Evolutionary conservation across 306 rosid species (phyloP).

Genomic region (Neltuma alba): DNA sequence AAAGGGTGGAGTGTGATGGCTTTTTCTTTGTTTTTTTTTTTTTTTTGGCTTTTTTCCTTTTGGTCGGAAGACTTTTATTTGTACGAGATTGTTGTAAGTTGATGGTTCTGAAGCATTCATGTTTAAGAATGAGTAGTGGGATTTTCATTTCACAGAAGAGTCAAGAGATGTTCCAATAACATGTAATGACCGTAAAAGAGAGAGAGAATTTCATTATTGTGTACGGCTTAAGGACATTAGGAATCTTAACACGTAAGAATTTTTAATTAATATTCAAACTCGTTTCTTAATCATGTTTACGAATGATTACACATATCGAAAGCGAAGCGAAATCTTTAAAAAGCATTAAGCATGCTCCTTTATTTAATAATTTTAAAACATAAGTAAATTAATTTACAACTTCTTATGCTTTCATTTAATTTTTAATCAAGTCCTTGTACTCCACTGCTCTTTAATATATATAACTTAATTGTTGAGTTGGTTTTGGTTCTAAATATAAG

Average conservation of each 20-base stretch:
- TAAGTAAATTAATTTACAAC: too few species aligned
- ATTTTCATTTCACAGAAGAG: neutral
- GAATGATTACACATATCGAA: neutral
- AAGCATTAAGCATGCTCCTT: neutral
- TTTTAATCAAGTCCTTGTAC: too few species aligned
- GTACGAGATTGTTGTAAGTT: neutral
- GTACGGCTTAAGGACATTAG: neutral
- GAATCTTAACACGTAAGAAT: neutral
- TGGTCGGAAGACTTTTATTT: neutral
- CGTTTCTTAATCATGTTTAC: neutral
- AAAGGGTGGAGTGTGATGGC: conserved; percentile 44
- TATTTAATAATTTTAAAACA: neutral
- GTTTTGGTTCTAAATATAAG: too few species aligned
- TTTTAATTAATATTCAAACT: neutral
- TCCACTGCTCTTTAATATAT: too few species aligned
- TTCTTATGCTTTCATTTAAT: too few species aligned
- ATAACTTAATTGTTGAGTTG: too few species aligned
- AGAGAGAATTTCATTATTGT: neutral
- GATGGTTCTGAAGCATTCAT: conserved; percentile 8
- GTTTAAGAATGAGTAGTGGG: neutral
- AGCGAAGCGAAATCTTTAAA: neutral
- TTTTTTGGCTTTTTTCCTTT: too few species aligned
- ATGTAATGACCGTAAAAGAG: too few species aligned
- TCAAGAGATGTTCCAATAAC: neutral
- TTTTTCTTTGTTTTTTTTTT: conserved; percentile 1